Evolutionary conservation across 2,329 filamentous ascomycete species (phyloP), one percentile per base, ranked within the genome.

Genomic region (Colletotrichum brevisporum): DNA sequence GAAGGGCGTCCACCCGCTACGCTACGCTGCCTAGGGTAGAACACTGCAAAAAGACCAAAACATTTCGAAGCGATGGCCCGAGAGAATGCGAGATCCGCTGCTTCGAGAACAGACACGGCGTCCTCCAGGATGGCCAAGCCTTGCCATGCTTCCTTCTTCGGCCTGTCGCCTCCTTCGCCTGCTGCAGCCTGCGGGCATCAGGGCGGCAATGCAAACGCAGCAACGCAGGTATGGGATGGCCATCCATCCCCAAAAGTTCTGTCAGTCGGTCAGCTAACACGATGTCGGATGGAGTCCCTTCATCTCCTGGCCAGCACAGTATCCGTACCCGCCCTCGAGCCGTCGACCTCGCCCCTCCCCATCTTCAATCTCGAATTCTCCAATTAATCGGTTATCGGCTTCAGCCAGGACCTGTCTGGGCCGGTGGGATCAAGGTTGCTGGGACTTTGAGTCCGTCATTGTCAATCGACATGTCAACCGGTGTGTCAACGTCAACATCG

Each of bases 301-400:
- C 31, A 36, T 36, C 31, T 36, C 31, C 8, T 10, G 4, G 31
- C 4, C 9, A 12, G 31, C 31, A 36, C 31, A 36, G 31, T 36
- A 24, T 24, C 26, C 12, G 27, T 57, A 68, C 65, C 65, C 65
- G 65, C 60, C 47, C 50, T 43, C 53, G 39, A 31, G 41, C 58
- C 53, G 55, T 66, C 61, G 57, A 53, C 31, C 16, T 36, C 27
- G 27, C 27, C 27, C 27, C 9, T 36, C 48, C 51, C 27, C 24
- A 31, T 39, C 41, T 36, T 41, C 15, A 68, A 26, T 50, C 3
- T 57, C 45, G 52, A 56, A 13, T 63, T 65, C 54, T 65, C 61
- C 66, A 65, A 43, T 65, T 41, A 69, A 59, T 47, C 54, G 55
- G 55, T 5, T 59, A 50, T 60, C 50, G 54, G 61, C 62, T 69